Evolutionary conservation across 345 rosid genomes (phyloP), one percentile per base, ranked within the genome.

Genomic region (Hibiscus trionum): DNA sequence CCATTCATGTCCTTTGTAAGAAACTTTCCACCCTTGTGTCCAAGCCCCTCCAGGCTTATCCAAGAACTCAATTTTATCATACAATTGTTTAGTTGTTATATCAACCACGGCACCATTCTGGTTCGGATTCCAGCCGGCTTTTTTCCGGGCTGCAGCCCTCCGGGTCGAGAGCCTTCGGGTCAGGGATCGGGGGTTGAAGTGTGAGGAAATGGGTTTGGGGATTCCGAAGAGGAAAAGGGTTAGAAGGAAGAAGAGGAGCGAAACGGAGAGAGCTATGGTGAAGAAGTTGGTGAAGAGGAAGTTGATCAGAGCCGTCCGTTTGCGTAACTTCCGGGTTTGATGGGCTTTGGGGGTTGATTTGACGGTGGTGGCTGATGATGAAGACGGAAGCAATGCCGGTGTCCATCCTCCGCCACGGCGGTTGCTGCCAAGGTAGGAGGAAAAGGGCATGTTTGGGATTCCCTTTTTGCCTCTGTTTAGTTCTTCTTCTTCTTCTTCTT

Each of bases 1-100:
- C 99, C 99, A 95, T 75, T 95, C 99, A 29, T 86, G 75, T 31
- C 96, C 97, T 76, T 74, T 82, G 65, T 95, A 92, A 24, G 66
- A 77, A 31, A 95, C 98, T 59, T 75, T 66, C 99, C 99, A 95
- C 4, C 99, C 99, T 78, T 95, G 99, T 80, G 82, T 95, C 99
- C 99, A 95, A 4, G 99, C 82, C 59, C 99, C 99, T 19, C 99
- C 99, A 76, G 85, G 90, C 15, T 50, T 73, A 65, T 95, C 97
- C 83, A 75, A 66, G 76, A 95, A 95, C 86, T 93, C 85, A 72
- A 95, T 95, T 89, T 79, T 87, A 58, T 95, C 99, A 76, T 95
- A 95, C 69, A 95, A 80, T 61, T 75, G 93, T 80, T 92, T 95
- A 2, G 98, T 92, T 5, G 96, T 88, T 58, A 95, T 78, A 69